Base-by-base conservation (phyloP, 495 filamentous ascomycete species). In the Penicillium crystallinum region DNA sequence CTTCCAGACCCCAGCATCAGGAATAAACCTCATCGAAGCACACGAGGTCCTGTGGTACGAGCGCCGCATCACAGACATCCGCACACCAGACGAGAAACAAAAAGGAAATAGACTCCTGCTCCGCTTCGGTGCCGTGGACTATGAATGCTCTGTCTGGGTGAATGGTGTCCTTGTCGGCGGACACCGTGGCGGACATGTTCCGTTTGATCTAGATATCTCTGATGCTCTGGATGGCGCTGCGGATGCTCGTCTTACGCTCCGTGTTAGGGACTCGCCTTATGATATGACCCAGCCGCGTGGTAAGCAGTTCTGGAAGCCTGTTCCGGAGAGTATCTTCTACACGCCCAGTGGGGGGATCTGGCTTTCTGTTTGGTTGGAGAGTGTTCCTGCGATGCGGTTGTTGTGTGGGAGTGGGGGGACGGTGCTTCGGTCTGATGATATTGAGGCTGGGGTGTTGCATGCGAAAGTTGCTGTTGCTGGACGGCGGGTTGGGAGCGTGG, bases 41-140 rank as follows among this genome's bases (percentile, higher is more conserved):
- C 81, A 84, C 61, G 80, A 84, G 59, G 72, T 83, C 1, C 50
- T 83, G 19, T 83, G 80, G 81, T 83, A 84, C 51, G 78, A 83
- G 56, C 69, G 78, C 2, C 53, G 11, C 0, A 68, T 83, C 35
- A 55, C 45, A 0, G 78, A 82, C 47, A 63, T 80, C 31, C 77
- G 79, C 25, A 65, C 54, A 12, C 18, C 46, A 1, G 51, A 33
- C 3, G 64, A 71, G 31, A 48, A 47, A 3, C 40, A 42, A 8
- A 17, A 30, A 0, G 49, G 49, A 0, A 56, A 67, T 39, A 51
- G 57, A 29, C 51, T 71, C 3, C 27, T 71, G 4, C 35, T 73
- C 10, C 66, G 68, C 22, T 73, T 73, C 56, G 66, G 66, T 3
- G 70, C 66, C 0, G 68, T 73, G 0, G 70, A 73, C 41, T 71